Evolutionary conservation across 805 yeast genomes (phyloP), one percentile per base, ranked within the genome.

Genomic region (Ogataea chonburiensis): DNA sequence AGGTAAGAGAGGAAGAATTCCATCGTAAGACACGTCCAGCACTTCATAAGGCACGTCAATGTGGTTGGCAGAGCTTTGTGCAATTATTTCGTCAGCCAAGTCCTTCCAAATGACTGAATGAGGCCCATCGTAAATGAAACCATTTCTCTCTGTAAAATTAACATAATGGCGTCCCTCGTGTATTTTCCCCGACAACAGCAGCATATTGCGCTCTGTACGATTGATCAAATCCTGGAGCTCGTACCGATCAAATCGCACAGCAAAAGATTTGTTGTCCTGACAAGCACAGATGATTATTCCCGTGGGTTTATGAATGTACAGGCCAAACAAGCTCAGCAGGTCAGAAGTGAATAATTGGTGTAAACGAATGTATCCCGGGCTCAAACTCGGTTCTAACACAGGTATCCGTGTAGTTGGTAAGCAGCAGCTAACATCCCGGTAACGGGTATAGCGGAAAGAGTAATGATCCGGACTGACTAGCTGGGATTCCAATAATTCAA

Each of bases 191-290:
- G 27, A 21, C 23, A 42, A 10, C 18, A 34, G 30, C 12, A 38
- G 12, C 3, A 29, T 35, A 13, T 46, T 48, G 21, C 60, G 35
- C 7, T 29, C 46, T 1, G 55, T 37, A 21, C 62, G 38, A 9
- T 43, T 36, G 3, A 58, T 46, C n/a, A 57, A 47, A 17, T 58
- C 61, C 22, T 56, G 56, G 3, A 58, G 3, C 16, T 55, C 62
- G 25, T 37, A 49, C 8, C 37, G 17, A 9, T 46, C 45, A 8
- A 41, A 45, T 25, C 60, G 25, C 3, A 58, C 38, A 2, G 56
- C 45, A 29, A 52, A 52, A 0, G 61, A 55, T n/a, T 38, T 31
- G 30, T 48, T 50, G 14, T 38, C 38, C 4, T 24, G 10, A 24
- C 56, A 51, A 19, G 40, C 26, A 3, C 58, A 57, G 7, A 57